phyloP scores from a whole-genome alignment of 768 basidiomycete species.

The Mycena pura region DNA sequence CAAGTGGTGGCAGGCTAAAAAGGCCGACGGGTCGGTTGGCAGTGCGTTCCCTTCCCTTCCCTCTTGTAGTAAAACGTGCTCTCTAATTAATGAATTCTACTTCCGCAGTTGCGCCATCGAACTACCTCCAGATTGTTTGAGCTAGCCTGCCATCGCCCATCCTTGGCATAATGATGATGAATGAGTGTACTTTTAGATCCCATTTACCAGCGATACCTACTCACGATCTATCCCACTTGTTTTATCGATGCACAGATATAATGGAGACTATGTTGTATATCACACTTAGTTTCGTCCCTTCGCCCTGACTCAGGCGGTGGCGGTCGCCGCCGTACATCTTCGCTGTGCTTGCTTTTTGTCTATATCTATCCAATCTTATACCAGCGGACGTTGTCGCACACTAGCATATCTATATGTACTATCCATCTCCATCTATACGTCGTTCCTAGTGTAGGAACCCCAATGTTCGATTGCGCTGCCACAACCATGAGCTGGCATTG shows the following conservation, averaged over 20 bases:
- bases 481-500: too few species aligned
- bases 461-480: too few species aligned
- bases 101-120: constrained; percentile 77
- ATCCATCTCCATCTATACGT: neutral
- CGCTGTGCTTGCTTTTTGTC: constrained; percentile 17
- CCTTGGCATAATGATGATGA: too few species aligned
- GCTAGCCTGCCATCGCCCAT: too few species aligned
- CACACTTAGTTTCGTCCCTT: constrained; percentile 20
- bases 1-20: constrained; percentile 93
- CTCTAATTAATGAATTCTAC: neutral
- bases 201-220: constrained; percentile 29
- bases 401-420: neutral
- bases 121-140: constrained; percentile 84
- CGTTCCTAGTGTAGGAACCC: constrained; percentile 11
- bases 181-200: constrained; percentile 16
- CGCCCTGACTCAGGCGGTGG: constrained; percentile 6
- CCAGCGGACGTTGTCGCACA: too few species aligned
- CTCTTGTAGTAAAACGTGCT: neutral
- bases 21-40: constrained; percentile 75
- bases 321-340: constrained; percentile 2
- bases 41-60: constrained; percentile 57
- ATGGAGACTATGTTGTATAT: constrained; percentile 30
- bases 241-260: constrained; percentile 13
- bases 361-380: constrained; percentile 11
- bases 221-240: constrained; percentile 12